Evolutionary conservation across 2,329 filamentous ascomycete species (phyloP), one percentile per base, ranked within the genome.

Genomic region (Aspergillus fijiensis): DNA sequence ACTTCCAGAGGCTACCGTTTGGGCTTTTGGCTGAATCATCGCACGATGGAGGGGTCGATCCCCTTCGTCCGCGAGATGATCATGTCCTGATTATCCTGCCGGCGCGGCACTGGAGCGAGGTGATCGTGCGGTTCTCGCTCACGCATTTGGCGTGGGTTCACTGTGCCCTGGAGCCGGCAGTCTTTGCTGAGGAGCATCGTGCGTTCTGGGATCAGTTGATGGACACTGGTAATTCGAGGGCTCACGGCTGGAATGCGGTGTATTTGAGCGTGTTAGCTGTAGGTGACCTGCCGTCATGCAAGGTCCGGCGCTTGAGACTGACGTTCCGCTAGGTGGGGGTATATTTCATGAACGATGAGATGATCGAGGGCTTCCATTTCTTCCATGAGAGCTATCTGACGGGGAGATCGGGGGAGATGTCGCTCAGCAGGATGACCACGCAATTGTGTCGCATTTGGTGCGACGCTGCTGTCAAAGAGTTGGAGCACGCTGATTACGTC

Each of bases 251-350:
- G 53, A 55, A 33, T 16, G 53, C 42, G 3, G 42, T 55, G n/a
- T 55, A 55, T 49, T 21, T 55, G 16, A 55, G 53, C 33, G 53
- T 55, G 27, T 19, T 55, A 11, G 42, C 53, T 9, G 53, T 55
- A 49, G 27, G 53, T 49, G n/a, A 7, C 16, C 1, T 45, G 9
- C 27, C 7, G 27, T 10, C 9, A 10, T 29, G 27, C 27, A 29
- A 3, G 2, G 9, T 29, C 27, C 9, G 7, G 27, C 7, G 35
- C 14, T 11, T 29, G 1, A 19, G 10, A 33, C 53, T 55, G 16
- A 55, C 27, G 19, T 14, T 7, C 23, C 5, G 19, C 14, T 14
- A 55, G 53, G 45, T 33, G 23, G 53, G 53, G 1, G 45, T 55
- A 3, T 55, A 55, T 21, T 55, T 55, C 11, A 35, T 55, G 42